These are phyloP conservation scores for Senna siamea DNA, from an alignment of 306 rosid species.

Conservation along the genomic window DNA sequence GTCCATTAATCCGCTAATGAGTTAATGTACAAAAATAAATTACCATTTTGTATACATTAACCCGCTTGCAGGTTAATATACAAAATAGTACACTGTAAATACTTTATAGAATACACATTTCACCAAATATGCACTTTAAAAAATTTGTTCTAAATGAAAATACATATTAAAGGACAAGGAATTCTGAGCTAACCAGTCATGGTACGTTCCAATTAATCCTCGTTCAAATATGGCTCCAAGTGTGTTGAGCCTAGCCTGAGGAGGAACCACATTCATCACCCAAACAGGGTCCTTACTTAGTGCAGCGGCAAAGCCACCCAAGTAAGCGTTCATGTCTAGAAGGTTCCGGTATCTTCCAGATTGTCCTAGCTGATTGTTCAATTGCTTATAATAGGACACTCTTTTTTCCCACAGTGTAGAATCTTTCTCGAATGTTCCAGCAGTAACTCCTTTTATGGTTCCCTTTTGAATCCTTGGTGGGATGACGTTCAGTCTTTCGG, in stretches of 20 bases:
- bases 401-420: conserved; percentile 70
- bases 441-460: conserved; percentile 55
- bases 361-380: conserved; percentile 57
- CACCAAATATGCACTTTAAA: too few relatives aligned
- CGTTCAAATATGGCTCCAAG: conserved; percentile 78
- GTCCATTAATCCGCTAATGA: too few relatives aligned
- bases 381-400: conserved; percentile 56
- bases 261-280: conserved; percentile 93
- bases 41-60: too few relatives aligned
- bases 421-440: conserved; percentile 50
- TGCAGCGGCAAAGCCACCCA: conserved; percentile 89
- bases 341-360: conserved; percentile 76
- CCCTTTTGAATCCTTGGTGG: conserved; percentile 78
- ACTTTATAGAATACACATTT: too few relatives aligned
- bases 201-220: conserved; percentile 84
- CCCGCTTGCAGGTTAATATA: too few relatives aligned
- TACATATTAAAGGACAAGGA: not conserved
- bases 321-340: conserved; percentile 79
- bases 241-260: conserved; percentile 57
- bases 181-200: conserved; percentile 61
- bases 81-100: too few relatives aligned
- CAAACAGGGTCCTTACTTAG: conserved; percentile 68
- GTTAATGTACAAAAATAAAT: too few relatives aligned
- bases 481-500: conserved; percentile 56
- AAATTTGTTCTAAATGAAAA: too few relatives aligned